A percentile compares a stretch with the other conserved stretches of the same genome.
Evolutionary conservation across 108 stramenopile genomes (phyloP).

Genomic region (Cyclotella cryptica): DNA sequence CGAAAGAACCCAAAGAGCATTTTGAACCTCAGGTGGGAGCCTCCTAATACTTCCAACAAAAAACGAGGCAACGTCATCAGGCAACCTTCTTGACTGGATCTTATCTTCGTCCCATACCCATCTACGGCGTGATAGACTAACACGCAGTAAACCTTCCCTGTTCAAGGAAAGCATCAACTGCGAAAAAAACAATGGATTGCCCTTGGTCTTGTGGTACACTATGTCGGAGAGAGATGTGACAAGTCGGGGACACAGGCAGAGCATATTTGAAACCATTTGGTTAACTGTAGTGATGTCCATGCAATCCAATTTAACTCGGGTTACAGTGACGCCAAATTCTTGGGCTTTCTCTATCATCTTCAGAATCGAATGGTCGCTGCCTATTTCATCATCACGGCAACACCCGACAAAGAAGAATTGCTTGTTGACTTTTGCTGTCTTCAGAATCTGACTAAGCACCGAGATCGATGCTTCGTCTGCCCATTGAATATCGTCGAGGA

Average conservation of each 20-base stretch:
- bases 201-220: constrained; percentile 37
- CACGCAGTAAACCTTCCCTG: constrained; percentile 9
- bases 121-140: constrained; percentile 2
- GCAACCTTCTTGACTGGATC: background rate
- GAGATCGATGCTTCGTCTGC: constrained; percentile 18
- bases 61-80: constrained; percentile 18
- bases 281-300: constrained; percentile 22
- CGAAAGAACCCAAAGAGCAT: constrained; percentile 10
- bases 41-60: constrained; percentile 5
- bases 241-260: constrained; percentile 23
- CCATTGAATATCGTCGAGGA: constrained; percentile 33
- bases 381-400: constrained; percentile 26
- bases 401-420: constrained; percentile 24
- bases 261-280: constrained; percentile 25
- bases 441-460: constrained; percentile 9
- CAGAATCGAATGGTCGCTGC: constrained; percentile 4
- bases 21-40: constrained; percentile 10
- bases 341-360: background rate
- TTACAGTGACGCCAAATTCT: constrained; percentile 1
- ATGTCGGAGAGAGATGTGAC: constrained; percentile 14
- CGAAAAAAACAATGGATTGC: constrained; percentile 24
- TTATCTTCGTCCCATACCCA: constrained; percentile 1
- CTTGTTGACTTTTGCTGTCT: background rate
- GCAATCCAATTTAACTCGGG: constrained; percentile 5
- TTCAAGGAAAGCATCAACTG: constrained; percentile 23